Conservation (phyloP, 441 rosid genomes). For the Bocquillonia castaneifolia region DNA sequence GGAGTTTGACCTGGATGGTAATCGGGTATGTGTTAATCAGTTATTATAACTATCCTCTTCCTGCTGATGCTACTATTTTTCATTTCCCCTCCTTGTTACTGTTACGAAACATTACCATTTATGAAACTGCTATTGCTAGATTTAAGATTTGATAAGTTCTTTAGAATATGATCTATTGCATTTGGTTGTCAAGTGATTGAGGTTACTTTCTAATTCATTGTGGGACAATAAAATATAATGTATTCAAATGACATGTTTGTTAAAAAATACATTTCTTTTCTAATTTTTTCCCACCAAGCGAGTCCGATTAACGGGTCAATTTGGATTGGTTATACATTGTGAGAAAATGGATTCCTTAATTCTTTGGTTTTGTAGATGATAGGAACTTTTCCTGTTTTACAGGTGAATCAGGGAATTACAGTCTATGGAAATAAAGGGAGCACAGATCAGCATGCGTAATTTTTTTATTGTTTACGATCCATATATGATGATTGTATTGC, state of each 20-base stretch:
- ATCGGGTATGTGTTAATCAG: constrained; percentile 49
- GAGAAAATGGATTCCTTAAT: background rate
- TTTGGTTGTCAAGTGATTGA: background rate
- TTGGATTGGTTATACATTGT: background rate
- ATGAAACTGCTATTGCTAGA: background rate
- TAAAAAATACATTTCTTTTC: background rate
- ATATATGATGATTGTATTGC: constrained; percentile 9
- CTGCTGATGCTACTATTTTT: background rate
- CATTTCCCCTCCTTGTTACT: too few species aligned
- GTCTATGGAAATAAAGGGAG: constrained; percentile 99
- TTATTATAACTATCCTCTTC: background rate
- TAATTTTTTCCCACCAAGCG: background rate
- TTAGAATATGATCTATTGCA: background rate
- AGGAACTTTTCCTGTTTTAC: background rate
- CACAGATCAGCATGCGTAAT: constrained; percentile 99
- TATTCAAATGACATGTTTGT: background rate
- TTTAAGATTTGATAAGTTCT: background rate
- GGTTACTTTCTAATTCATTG: background rate
- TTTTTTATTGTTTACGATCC: constrained; percentile 8
- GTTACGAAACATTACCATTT: background rate
- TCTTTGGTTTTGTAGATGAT: background rate
- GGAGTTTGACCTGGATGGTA: constrained; percentile 95
- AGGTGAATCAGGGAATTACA: constrained; percentile 72
- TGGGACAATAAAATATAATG: background rate
- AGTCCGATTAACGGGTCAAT: background rate